phyloP scores from a whole-genome alignment of 768 basidiomycete species.

The Mycena vitilis region DNA sequence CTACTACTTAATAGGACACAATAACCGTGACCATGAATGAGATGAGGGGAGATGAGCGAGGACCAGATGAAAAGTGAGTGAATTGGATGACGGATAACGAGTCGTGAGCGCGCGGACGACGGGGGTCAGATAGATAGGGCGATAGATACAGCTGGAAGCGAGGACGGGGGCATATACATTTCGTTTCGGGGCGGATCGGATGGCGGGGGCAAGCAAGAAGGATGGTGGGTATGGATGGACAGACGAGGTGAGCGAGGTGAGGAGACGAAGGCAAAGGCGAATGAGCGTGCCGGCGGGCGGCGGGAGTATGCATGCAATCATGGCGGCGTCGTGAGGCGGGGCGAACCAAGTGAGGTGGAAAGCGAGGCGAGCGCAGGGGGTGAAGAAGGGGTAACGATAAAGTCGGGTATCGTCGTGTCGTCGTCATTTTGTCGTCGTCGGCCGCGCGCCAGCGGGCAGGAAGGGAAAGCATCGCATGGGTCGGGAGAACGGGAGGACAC shows the following conservation, averaged over 20 bases:
- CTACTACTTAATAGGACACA: background rate
- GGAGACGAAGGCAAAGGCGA: background rate
- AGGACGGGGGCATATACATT: background rate
- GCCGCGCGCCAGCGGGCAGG: too few species aligned
- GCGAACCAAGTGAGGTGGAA: background rate
- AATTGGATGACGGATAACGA: too few species aligned
- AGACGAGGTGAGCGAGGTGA: background rate
- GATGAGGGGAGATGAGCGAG: too few species aligned
- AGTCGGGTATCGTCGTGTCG: background rate
- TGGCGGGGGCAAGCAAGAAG: background rate
- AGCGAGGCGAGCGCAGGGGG: background rate
- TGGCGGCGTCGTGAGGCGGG: background rate
- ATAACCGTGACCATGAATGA: background rate
- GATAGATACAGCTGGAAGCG: background rate
- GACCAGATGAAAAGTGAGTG: too few species aligned
- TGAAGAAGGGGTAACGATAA: background rate
- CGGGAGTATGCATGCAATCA: background rate
- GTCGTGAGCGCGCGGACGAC: too few species aligned
- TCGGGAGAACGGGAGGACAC: background rate
- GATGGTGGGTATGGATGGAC: too few species aligned
- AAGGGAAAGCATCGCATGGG: too few species aligned
- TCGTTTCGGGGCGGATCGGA: too few species aligned
- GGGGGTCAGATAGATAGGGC: too few species aligned
- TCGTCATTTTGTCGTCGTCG: conserved; percentile 5
- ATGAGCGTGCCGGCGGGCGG: conserved; percentile 7